Evolutionary conservation across 345 rosid species (phyloP).

Genomic region (Bruguiera parviflora): DNA sequence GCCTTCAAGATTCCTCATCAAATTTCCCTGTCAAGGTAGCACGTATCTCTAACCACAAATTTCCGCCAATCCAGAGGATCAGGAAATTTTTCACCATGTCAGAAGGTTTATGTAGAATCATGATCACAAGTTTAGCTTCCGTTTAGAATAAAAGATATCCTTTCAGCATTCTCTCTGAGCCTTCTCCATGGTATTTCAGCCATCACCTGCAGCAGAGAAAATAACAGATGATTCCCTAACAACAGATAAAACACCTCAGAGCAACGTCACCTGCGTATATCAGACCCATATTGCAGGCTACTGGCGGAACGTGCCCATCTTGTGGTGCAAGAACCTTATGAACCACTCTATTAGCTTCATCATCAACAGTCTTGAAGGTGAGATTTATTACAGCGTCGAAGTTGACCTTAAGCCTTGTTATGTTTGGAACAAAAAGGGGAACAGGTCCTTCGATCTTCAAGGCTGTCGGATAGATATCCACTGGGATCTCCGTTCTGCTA

Average conservation of each 20-base stretch:
- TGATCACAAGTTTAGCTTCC: background rate
- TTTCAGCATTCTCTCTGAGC: slow-evolving; percentile 12
- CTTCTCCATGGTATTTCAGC: slow-evolving; percentile 5
- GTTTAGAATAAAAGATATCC: background rate
- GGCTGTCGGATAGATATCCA: slow-evolving; percentile 56
- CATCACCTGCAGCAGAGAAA: slow-evolving; percentile 37
- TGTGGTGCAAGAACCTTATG: slow-evolving; percentile 74
- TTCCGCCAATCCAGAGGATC: background rate
- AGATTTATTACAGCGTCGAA: slow-evolving; percentile 49
- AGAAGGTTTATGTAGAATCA: background rate
- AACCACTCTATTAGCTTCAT: slow-evolving; percentile 60
- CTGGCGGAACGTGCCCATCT: slow-evolving; percentile 56
- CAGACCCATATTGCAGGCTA: slow-evolving; percentile 63
- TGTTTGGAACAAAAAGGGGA: slow-evolving; percentile 82
- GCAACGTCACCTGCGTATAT: slow-evolving; percentile 69
- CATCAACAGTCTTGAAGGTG: slow-evolving; percentile 56
- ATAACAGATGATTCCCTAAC: slow-evolving; percentile 41
- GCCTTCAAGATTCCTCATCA: background rate
- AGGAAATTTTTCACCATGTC: background rate
- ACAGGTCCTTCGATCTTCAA: slow-evolving; percentile 59
- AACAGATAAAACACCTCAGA: slow-evolving; percentile 50
- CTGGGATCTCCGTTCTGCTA: slow-evolving; percentile 86
- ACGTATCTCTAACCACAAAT: background rate
- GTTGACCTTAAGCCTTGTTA: slow-evolving; percentile 85
- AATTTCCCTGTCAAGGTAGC: background rate